phyloP scores from a whole-genome alignment of 1,139 yeast genomes.

The Schizosaccharomyces versatilis region DNA sequence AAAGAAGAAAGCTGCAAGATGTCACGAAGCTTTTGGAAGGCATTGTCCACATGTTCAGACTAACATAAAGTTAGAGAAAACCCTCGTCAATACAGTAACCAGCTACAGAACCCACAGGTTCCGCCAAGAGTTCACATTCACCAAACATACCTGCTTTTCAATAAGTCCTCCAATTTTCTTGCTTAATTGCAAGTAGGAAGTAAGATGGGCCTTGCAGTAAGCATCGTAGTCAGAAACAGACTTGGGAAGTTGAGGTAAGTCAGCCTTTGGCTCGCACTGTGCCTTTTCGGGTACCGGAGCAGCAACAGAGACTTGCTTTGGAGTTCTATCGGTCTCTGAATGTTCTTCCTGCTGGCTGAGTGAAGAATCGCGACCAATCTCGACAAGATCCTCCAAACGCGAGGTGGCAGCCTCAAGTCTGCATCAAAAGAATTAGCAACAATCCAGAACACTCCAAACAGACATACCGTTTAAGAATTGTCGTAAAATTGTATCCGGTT shows the following conservation, averaged over 20 bases:
- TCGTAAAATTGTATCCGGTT: not conserved
- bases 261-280: not conserved
- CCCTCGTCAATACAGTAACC: too few species aligned
- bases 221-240: not conserved
- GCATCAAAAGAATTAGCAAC: not conserved
- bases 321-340: slow-evolving; percentile 9
- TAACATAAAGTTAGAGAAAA: too few species aligned
- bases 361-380: slow-evolving; percentile 40
- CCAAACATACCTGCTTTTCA: slow-evolving; percentile 26
- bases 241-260: not conserved
- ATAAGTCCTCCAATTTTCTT: slow-evolving; percentile 37
- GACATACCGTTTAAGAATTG: slow-evolving; percentile 1
- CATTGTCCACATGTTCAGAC: slow-evolving; percentile 24
- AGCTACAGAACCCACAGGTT: too few species aligned
- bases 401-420: slow-evolving; percentile 83
- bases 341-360: slow-evolving; percentile 12
- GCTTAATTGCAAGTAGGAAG: not conserved
- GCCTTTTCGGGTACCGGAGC: not conserved
- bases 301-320: not conserved
- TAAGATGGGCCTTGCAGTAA: not conserved
- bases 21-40: slow-evolving; percentile 36
- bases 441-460: not conserved
- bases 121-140: slow-evolving; percentile 15
- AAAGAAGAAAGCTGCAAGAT: slow-evolving; percentile 39
- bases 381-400: slow-evolving; percentile 69